Base-by-base conservation (phyloP, 1,139 yeast species). In the Sugiyamaella castrensis region DNA sequence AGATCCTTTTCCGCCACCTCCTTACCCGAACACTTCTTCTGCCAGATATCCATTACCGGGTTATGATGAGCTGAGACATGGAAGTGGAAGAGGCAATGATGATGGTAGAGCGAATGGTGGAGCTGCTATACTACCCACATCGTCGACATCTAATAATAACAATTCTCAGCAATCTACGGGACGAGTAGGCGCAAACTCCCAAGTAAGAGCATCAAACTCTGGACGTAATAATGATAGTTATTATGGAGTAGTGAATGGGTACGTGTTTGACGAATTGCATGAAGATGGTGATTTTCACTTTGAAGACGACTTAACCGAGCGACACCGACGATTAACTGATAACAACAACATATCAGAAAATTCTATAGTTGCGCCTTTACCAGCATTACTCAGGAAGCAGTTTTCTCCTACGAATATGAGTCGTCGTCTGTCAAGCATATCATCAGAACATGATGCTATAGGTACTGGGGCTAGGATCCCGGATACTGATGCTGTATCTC, bases 1-100 rank as follows among this genome's bases (percentile, higher is more conserved):
- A 36, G 44, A 46, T 28, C 41, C 29, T 19, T 35, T 46, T 13
- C 61, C 62, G 31, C 63, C 62, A 2, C 63, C 63, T 12, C 62
- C 63, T 6, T 59, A 59, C 43, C 60, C 60, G 8, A 51, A 53
- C 1, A 59, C 53, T 46, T 27, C 19, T 10, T 35, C 38, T 28
- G 15, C n/a, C 5, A 27, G 33, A 19, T 49, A 42, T 32, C 51
- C 47, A 2, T 48, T 47, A 13, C 53, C 54, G 9, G 5, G 5
- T 19, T 19, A 19, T 19, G 24, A 19, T 19, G 24, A 19, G 5
- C 24, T 19, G 5, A 35, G 35, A 6, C 12, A 11, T 12, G 32
- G 8, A 27, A 16, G n/a, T 24, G 38, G 16, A 8, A 12, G 11
- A 12, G 13, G 36, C 13, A 4, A 27, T 12, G n/a, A 31, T 32